These are phyloP conservation scores for Skeletonema marinoi DNA, from an alignment of 108 stramenopile genomes.

Conservation along the genomic window DNA sequence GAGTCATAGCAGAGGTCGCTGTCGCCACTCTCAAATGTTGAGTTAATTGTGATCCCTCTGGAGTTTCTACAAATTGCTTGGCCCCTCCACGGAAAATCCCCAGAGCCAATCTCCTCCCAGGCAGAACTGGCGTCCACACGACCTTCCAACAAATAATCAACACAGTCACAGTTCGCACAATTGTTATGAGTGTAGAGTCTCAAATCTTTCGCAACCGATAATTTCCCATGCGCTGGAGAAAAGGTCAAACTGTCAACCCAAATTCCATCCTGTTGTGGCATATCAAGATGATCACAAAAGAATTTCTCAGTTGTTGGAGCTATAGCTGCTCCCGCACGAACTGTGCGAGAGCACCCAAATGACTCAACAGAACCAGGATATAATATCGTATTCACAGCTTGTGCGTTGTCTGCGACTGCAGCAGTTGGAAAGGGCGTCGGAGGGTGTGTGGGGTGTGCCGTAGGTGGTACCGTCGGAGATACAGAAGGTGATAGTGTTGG, in stretches of 20 bases:
- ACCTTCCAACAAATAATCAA: constrained; percentile 22
- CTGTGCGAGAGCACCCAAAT: not conserved
- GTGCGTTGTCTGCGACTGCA: not conserved
- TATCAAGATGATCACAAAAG: constrained; percentile 11
- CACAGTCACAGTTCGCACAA: constrained; percentile 28
- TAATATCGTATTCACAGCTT: not conserved
- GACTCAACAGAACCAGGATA: not conserved
- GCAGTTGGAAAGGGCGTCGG: not conserved
- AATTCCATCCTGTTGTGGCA: not conserved
- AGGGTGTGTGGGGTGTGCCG: no score
- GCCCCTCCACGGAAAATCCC: constrained; percentile 8
- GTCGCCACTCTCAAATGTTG: constrained; percentile 3
- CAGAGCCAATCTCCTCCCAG: constrained; percentile 14
- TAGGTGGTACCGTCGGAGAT: not conserved
- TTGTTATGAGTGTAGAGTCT: constrained; percentile 33
- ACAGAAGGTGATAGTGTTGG: not conserved
- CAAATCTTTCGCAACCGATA: constrained; percentile 23
- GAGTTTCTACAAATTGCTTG: not conserved
- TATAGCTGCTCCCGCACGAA: not conserved
- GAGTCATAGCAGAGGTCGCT: not conserved
- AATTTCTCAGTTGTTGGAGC: constrained; percentile 24
- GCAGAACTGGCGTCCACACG: constrained; percentile 8
- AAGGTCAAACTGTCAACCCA: constrained; percentile 5
- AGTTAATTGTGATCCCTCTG: not conserved
- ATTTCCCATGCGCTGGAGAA: not conserved